Evolutionary conservation across 345 rosid species (phyloP).

Genomic region (Aquilaria malaccensis): DNA sequence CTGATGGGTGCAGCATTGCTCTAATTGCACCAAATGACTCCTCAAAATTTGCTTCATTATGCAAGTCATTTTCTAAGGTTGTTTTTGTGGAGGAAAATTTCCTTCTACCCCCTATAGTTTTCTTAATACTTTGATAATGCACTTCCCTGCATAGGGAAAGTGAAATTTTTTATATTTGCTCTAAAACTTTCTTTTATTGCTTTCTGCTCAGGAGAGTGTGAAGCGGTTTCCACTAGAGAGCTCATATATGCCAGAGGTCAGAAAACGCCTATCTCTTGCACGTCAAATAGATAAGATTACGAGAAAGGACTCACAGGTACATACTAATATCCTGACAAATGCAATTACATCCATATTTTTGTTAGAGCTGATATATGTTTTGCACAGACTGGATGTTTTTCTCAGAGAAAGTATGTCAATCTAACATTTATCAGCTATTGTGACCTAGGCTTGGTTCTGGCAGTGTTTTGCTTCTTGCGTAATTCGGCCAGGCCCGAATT

Average conservation of each 20-base stretch:
- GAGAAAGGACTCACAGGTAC: constrained; percentile 82
- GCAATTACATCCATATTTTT: too few relatives aligned
- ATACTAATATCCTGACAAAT: not conserved
- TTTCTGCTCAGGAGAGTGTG: constrained; percentile 60
- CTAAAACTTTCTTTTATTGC: constrained; percentile 14
- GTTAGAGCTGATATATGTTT: too few relatives aligned
- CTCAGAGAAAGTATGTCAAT: too few relatives aligned
- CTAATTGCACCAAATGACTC: constrained; percentile 68
- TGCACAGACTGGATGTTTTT: too few relatives aligned
- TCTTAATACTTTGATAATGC: not conserved
- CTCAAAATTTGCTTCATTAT: constrained; percentile 75
- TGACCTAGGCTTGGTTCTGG: too few relatives aligned
- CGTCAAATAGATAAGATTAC: constrained; percentile 79
- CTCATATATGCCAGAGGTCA: constrained; percentile 85
- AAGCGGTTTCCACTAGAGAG: constrained; percentile 76
- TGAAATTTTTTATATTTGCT: constrained; percentile 10
- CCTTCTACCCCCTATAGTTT: constrained; percentile 8
- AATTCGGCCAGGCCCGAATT: too few relatives aligned
- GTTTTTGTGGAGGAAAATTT: constrained; percentile 4
- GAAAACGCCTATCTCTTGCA: constrained; percentile 77
- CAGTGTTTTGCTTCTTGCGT: too few relatives aligned
- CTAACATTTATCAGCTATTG: too few relatives aligned
- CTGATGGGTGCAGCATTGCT: constrained; percentile 96
- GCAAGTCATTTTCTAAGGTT: constrained; percentile 93
- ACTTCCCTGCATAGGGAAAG: too few relatives aligned